Percentiles rank a stretch among this genome's conserved stretches.
These are phyloP conservation scores for Colletotrichum melonis DNA, from an alignment of 2,329 filamentous ascomycete species.

Conservation along the genomic window DNA sequence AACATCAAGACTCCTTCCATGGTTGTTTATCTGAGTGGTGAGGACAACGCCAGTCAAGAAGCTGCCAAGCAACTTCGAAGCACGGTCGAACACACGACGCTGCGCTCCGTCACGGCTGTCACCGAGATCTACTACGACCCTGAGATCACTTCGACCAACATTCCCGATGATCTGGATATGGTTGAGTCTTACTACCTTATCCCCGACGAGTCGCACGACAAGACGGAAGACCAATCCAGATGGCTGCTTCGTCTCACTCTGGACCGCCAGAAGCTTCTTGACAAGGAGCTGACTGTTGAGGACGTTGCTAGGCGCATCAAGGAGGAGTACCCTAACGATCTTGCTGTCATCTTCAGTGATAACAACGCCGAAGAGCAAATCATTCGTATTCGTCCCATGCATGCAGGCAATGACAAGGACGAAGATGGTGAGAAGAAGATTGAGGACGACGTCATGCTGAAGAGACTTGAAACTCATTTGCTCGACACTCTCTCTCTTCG, in stretches of 20 bases:
- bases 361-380: constrained; percentile 97
- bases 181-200: constrained; percentile 97
- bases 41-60: constrained; percentile 75
- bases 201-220: constrained; percentile 77
- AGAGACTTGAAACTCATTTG: constrained; percentile 90
- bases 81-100: constrained; percentile 91
- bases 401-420: constrained; percentile 75
- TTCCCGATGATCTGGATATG: constrained; percentile 90
- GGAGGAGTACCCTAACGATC: constrained; percentile 84
- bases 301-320: constrained; percentile 93
- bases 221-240: constrained; percentile 82
- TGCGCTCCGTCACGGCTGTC: constrained; percentile 89
- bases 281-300: constrained; percentile 91
- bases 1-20: constrained; percentile 99
- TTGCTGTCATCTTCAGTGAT: constrained; percentile 96
- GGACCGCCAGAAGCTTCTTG: constrained; percentile 92
- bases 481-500: constrained; percentile 91
- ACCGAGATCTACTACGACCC: constrained; percentile 99
- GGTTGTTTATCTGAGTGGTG: constrained; percentile 82
- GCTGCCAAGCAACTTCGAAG: constrained; percentile 88
- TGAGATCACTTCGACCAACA: constrained; percentile 85
- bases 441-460: constrained; percentile 92
- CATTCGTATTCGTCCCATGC: constrained; percentile 88
- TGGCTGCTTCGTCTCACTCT: constrained; percentile 96
- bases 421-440: constrained; percentile 71